Evolutionary conservation across 1,139 yeast genomes (phyloP), one percentile per base, ranked within the genome.

Genomic region (Fermentozyma sake): DNA sequence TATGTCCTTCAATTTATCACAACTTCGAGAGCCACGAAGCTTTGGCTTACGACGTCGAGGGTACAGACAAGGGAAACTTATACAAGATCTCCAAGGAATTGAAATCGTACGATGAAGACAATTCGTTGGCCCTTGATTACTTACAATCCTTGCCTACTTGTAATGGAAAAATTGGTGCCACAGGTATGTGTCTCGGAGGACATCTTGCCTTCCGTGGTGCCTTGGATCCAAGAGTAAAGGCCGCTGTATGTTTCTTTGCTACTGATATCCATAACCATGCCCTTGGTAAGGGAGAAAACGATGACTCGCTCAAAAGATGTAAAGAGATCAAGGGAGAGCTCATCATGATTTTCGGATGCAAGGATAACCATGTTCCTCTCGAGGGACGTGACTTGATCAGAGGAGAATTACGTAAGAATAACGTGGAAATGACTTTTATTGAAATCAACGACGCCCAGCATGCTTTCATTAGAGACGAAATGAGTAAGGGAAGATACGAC

Each of bases 171-270:
- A 70, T 81, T 39, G 94, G 93, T 16, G 80, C 89, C 28, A 80
- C 91, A 2, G 94, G 94, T 14, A 83, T 83, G 89, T 83, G 94
- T 50, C 71, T 83, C 13, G 94, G 94, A 12, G 94, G 94, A 2
- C 93, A 83, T 48, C 61, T 82, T 46, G 91, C 94, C 1, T 80
- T 73, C 54, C 67, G 94, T 42, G 76, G 85, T 2, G 72, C 82
- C 6, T 64, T 82, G 39, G 87, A 82, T 45, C 65, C 70, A 16
- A 58, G 86, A 31, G 75, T 82, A 19, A 58, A 61, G 16, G 86
- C 91, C 10, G 71, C 80, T 7, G 83, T 81, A 12, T 77, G 87
- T 37, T 83, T 81, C 56, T 83, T 83, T 56, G 85, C 89, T 10
- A 83, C 94, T 7, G 94, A 83, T 46, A 79, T 83, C 46, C 93